These are phyloP conservation scores for Talaromyces amestolkiae DNA, from an alignment of 2,329 filamentous ascomycete genomes.

Conservation along the genomic window DNA sequence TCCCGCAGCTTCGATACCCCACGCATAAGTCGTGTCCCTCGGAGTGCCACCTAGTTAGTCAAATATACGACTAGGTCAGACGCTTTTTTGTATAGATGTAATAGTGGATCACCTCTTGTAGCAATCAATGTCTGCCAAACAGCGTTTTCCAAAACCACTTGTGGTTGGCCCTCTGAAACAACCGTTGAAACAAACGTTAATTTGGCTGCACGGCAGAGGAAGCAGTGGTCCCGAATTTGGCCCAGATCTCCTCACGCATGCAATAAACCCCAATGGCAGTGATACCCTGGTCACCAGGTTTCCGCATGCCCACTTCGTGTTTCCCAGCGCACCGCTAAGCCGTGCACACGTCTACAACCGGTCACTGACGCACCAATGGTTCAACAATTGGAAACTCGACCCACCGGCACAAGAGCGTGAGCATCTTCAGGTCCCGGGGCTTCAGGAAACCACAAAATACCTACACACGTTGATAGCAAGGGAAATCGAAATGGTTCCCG, in stretches of 20 bases:
- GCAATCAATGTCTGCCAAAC: not conserved
- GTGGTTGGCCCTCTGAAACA: not conserved
- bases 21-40: no score
- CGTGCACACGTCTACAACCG: constrained; percentile 44
- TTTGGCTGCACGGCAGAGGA: not conserved
- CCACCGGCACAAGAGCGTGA: constrained; percentile 20
- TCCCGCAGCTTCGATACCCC: no score
- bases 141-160: not conserved
- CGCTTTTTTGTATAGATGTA: no score
- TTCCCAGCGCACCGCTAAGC: constrained; percentile 49
- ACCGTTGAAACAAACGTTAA: not conserved
- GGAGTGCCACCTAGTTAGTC: no score
- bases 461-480: not conserved
- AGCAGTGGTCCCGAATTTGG: not conserved
- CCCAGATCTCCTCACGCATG: not conserved
- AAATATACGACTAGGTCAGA: no score
- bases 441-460: constrained; percentile 33
- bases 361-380: constrained; percentile 47
- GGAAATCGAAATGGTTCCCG: not conserved
- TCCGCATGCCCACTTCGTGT: constrained; percentile 50
- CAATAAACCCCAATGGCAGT: not conserved
- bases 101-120: no score
- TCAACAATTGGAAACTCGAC: constrained; percentile 38
- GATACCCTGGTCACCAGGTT: constrained; percentile 23
- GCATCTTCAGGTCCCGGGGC: constrained; percentile 33